phyloP scores from a whole-genome alignment of 2,329 filamentous ascomycete species.

The Dothistroma pini region DNA sequence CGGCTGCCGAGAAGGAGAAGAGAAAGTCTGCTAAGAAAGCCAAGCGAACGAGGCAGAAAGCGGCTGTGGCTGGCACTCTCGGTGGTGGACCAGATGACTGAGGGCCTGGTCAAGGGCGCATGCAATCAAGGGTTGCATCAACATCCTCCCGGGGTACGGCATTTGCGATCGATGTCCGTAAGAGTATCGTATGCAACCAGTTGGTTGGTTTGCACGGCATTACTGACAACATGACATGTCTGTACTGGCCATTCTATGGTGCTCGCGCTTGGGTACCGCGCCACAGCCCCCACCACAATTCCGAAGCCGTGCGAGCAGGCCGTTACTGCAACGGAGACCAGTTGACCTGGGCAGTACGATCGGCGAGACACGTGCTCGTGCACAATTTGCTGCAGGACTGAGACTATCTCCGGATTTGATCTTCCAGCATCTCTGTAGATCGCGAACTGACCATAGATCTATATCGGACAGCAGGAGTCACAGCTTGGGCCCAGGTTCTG shows the following conservation, averaged over 20 bases:
- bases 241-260: not conserved
- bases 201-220: not conserved
- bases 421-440: not conserved
- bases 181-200: no score
- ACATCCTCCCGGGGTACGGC: not conserved
- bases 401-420: not conserved
- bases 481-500: not conserved
- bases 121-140: not conserved
- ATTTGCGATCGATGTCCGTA: not conserved
- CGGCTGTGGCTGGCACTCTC: conserved; percentile 22
- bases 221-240: not conserved
- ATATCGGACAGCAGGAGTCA: not conserved
- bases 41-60: conserved; percentile 27
- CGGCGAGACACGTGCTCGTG: not conserved
- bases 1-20: conserved; percentile 29
- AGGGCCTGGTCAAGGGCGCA: not conserved
- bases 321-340: not conserved
- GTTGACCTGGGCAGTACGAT: not conserved
- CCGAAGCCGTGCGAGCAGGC: not conserved
- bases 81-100: conserved; percentile 23
- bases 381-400: not conserved
- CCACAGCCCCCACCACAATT: not conserved
- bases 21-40: conserved; percentile 33
- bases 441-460: not conserved
- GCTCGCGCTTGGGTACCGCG: not conserved